A percentile compares a stretch with the other conserved stretches of the same genome.
These are phyloP conservation scores for Tylopilus sp. DNA, from an alignment of 768 basidiomycete species.

Conservation along the genomic window DNA sequence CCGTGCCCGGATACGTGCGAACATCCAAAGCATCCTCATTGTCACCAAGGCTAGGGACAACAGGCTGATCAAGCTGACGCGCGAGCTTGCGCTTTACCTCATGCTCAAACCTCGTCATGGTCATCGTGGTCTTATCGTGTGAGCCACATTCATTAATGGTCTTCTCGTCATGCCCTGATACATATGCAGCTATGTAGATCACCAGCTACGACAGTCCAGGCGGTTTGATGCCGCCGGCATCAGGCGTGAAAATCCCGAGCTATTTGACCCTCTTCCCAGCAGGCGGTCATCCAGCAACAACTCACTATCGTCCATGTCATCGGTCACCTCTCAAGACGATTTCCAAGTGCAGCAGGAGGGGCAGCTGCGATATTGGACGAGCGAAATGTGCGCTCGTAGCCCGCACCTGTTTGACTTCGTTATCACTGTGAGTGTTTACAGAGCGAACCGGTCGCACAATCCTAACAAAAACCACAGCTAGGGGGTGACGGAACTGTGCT, in stretches of 20 bases:
- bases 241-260: constrained; percentile 77
- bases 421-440: constrained; percentile 67
- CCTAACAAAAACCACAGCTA: constrained; percentile 51
- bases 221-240: constrained; percentile 95
- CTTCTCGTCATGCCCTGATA: constrained; percentile 12
- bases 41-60: constrained; percentile 99
- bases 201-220: constrained; percentile 82
- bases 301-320: constrained; percentile 54
- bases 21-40: constrained; percentile 90
- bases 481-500: constrained; percentile 98
- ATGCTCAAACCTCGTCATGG: constrained; percentile 81
- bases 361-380: constrained; percentile 96
- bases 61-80: constrained; percentile 89
- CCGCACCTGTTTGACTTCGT: constrained; percentile 98
- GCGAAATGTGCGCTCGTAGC: constrained; percentile 87
- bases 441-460: background rate
- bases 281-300: constrained; percentile 69
- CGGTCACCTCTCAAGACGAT: constrained; percentile 41
- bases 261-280: constrained; percentile 77
- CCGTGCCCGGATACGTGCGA: constrained; percentile 85
- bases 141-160: constrained; percentile 27
- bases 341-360: constrained; percentile 59
- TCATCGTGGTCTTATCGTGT: constrained; percentile 85
- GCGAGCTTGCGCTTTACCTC: constrained; percentile 90
- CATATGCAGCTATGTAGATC: constrained; percentile 79